Conservation (phyloP, 192 early-diverging fungal genomes). For the Entophlyctis luteolus region DNA sequence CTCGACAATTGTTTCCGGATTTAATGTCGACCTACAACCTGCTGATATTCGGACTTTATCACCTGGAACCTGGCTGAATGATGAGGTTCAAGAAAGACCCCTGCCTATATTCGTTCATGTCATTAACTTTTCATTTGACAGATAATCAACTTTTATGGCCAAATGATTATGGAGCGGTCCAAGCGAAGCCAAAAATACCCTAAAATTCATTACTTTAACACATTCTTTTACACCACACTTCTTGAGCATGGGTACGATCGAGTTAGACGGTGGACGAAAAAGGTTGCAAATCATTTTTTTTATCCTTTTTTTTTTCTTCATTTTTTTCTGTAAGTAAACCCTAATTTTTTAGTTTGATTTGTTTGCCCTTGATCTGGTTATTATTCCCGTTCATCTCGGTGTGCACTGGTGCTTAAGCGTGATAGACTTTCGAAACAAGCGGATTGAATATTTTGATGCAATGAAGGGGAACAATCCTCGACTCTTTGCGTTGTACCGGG, state of each 20-base stretch:
- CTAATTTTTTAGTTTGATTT: constrained; percentile 58
- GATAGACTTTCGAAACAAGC: constrained; percentile 58
- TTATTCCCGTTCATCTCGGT: constrained; percentile 81
- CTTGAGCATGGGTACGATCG: constrained; percentile 63
- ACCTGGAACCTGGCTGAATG: constrained; percentile 83
- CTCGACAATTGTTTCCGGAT: constrained; percentile 39
- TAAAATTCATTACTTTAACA: constrained; percentile 82
- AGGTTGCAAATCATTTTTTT: constrained; percentile 23
- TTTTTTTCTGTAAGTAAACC: constrained; percentile 21
- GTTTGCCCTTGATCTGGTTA: constrained; percentile 71
- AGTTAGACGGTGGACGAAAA: constrained; percentile 80
- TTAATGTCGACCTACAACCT: constrained; percentile 57
- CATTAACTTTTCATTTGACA: constrained; percentile 18
- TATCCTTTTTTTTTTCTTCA: neutral
- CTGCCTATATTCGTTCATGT: neutral
- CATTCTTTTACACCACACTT: constrained; percentile 82
- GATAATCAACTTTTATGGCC: constrained; percentile 88
- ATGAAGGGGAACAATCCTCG: constrained; percentile 61
- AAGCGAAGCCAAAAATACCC: constrained; percentile 41
- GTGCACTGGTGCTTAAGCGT: constrained; percentile 70
- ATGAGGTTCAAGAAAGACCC: constrained; percentile 59
- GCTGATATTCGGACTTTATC: constrained; percentile 70
- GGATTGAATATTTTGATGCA: constrained; percentile 80
- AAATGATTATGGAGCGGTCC: constrained; percentile 68
- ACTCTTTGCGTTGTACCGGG: constrained; percentile 51